Conservation (phyloP, 2,329 filamentous ascomycete genomes). For the Botrytis hyacinthi region DNA sequence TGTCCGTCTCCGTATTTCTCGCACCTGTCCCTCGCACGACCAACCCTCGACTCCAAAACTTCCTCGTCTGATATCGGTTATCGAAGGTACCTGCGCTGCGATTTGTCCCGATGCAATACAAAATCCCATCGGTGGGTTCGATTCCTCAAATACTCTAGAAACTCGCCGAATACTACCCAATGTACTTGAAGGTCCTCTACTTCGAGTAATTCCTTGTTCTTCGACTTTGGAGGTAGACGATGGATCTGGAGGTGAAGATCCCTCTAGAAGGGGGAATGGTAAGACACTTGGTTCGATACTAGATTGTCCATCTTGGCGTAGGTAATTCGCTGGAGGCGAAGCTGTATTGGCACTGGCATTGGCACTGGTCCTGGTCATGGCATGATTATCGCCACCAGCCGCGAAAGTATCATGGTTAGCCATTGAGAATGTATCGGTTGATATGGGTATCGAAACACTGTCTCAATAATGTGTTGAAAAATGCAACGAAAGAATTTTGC, state of each 20-base stretch:
- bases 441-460: not conserved
- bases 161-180: slow-evolving; percentile 34
- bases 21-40: slow-evolving; percentile 36
- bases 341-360: slow-evolving; percentile 9
- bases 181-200: slow-evolving; percentile 26
- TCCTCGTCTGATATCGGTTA: slow-evolving; percentile 37
- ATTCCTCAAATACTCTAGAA: slow-evolving; percentile 45
- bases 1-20: slow-evolving; percentile 34
- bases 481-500: not conserved
- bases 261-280: slow-evolving; percentile 25
- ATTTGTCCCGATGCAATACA: slow-evolving; percentile 48
- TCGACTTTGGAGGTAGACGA: slow-evolving; percentile 15
- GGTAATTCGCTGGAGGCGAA: not conserved
- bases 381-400: not conserved
- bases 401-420: slow-evolving; percentile 1
- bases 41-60: slow-evolving; percentile 37
- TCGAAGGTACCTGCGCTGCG: slow-evolving; percentile 37
- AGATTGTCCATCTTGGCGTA: slow-evolving; percentile 8
- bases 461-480: not conserved
- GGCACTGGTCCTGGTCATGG: not conserved
- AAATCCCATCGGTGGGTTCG: slow-evolving; percentile 48
- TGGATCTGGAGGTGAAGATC: slow-evolving; percentile 7
- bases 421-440: not conserved
- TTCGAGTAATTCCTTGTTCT: slow-evolving; percentile 23
- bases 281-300: slow-evolving; percentile 23